Evolutionary conservation across 2,329 filamentous ascomycete genomes (phyloP), one percentile per base, ranked within the genome.

Genomic region (Aspergillus sp.): DNA sequence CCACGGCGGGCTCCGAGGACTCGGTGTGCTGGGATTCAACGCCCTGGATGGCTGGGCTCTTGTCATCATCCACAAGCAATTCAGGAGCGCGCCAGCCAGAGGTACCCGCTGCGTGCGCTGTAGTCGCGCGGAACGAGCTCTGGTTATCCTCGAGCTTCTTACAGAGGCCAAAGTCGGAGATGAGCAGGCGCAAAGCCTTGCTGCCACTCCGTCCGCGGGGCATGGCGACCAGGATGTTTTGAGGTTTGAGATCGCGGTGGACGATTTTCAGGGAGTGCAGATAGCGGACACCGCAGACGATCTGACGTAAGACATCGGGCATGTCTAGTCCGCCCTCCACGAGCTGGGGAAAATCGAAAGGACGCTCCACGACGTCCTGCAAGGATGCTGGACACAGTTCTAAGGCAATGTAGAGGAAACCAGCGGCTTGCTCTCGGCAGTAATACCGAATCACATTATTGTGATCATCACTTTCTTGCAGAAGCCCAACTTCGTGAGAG

Each of bases 401-500:
- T 19, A 99, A 77, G 0, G 93, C 94, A 64, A 99, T 99, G 70
- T 99, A 99, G 35, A 97, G 80, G 71, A 99, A 99, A 16, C 89
- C 89, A 33, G 89, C 84, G 10, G 90, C 90, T 62, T 89, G 86
- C 63, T 96, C 89, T 63, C 96, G 92, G 45, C 92, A 91, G 65
- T 90, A 96, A 68, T 99, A 99, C 36, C 93, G 90, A 59, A 99
- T 95, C 40, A 99, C 93, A 69, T 99, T 97, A 11, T 88, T 87
- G 65, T 99, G 94, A 63, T 96, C 89, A 61, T 99, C 94, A 65
- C 92, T 96, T 70, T 96, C 91, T 54, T 95, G 83, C 10, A 99
- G 75, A 48, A 97, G 79, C 54, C 88, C 88, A 1, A 96, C 95
- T 73, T 99, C 94, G 64, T 96, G 91, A 10, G 90, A 91, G 0